Evolutionary conservation across 2,329 filamentous ascomycete species (phyloP).

Genomic region (Byssoonygena ceratinophila): DNA sequence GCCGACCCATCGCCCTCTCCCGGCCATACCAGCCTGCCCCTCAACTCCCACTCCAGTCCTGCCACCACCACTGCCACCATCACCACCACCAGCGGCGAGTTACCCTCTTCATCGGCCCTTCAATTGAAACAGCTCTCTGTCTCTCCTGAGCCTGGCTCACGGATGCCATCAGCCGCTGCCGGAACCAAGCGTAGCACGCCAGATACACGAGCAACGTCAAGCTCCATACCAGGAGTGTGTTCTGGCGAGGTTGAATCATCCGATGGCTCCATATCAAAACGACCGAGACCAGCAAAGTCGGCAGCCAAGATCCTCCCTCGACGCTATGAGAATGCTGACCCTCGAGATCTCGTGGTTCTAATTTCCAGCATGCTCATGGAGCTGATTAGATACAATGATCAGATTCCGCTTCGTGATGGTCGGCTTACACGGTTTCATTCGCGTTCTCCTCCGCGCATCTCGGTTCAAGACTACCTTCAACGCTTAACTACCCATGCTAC

Average conservation of each 20-base stretch:
- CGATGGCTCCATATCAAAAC: conserved; percentile 35
- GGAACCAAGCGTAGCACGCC: conserved; percentile 19
- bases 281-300: conserved; percentile 36
- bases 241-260: conserved; percentile 18
- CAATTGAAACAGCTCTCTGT: conserved; percentile 16
- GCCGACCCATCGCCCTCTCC: background rate
- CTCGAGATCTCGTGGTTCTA: conserved; percentile 77
- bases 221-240: conserved; percentile 22
- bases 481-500: conserved; percentile 89
- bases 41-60: background rate
- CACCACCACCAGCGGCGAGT: background rate
- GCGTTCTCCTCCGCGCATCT: conserved; percentile 79
- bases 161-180: conserved; percentile 16
- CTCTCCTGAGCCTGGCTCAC: conserved; percentile 16
- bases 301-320: conserved; percentile 48
- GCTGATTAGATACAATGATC: conserved; percentile 85
- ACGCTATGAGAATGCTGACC: conserved; percentile 69
- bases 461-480: conserved; percentile 85
- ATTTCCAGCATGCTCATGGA: conserved; percentile 95
- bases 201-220: conserved; percentile 18
- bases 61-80: background rate
- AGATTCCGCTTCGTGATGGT: conserved; percentile 70
- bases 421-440: conserved; percentile 92
- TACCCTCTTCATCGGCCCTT: conserved; percentile 13
- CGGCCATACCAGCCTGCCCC: background rate